phyloP scores from a whole-genome alignment of 2,329 filamentous ascomycete species.

The Aurifilum marmelostoma region DNA sequence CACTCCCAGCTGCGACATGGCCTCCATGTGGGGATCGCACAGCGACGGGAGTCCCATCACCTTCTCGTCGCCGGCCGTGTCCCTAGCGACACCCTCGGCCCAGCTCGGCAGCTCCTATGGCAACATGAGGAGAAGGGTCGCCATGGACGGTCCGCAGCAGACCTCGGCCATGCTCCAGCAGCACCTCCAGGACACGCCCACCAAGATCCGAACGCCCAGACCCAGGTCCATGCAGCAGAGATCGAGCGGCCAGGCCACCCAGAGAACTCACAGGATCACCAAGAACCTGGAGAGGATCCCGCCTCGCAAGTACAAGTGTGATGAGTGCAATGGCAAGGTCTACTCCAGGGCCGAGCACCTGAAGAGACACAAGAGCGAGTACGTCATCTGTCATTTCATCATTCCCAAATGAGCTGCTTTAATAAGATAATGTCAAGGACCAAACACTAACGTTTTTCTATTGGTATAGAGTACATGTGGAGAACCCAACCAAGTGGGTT shows the following conservation, averaged over 20 bases:
- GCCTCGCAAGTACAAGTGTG: constrained; percentile 23
- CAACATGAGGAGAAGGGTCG: constrained; percentile 23
- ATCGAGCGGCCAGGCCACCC: constrained; percentile 10
- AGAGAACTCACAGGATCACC: constrained; percentile 22
- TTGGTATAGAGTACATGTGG: constrained; percentile 14
- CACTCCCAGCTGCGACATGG: constrained; percentile 21
- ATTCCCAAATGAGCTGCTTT: too few relatives aligned
- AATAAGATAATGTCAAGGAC: neutral
- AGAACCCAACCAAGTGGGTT: constrained; percentile 24
- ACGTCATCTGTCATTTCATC: neutral
- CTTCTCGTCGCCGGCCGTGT: constrained; percentile 24
- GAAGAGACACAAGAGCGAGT: constrained; percentile 27
- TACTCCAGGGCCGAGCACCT: constrained; percentile 27
- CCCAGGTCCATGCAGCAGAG: constrained; percentile 18
- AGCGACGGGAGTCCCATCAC: constrained; percentile 24
- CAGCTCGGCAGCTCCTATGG: constrained; percentile 20
- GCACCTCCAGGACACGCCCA: constrained; percentile 20
- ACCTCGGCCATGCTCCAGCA: constrained; percentile 27
- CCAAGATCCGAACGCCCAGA: constrained; percentile 21
- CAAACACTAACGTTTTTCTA: constrained; percentile 9
- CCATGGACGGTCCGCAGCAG: constrained; percentile 27
- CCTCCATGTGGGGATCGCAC: constrained; percentile 26
- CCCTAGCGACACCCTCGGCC: constrained; percentile 22
- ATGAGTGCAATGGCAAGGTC: constrained; percentile 24
- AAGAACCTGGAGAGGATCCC: constrained; percentile 23